Conservation (phyloP, 78 protist genomes). For the Carpediemonas membranifera region DNA sequence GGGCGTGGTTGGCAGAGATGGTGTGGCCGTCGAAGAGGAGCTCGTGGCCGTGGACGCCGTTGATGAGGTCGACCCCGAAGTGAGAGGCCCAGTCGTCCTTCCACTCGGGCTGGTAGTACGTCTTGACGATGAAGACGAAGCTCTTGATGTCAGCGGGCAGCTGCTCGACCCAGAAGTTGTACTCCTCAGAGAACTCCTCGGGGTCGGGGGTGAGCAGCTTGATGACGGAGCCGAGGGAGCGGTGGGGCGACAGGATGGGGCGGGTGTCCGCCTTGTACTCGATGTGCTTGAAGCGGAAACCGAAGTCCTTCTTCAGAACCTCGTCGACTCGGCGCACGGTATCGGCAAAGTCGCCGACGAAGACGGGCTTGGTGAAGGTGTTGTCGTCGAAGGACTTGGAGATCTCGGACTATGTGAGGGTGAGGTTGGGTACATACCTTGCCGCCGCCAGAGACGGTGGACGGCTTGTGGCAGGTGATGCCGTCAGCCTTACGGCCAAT, state of each 20-base stretch:
- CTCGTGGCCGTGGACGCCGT: constrained; percentile 12
- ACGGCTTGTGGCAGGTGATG: background rate
- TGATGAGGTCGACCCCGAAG: constrained; percentile 5
- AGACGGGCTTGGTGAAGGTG: constrained; percentile 2
- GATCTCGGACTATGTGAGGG: too few species aligned
- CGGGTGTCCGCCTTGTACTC: background rate
- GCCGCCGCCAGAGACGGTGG: constrained; percentile 23
- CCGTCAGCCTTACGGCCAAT: constrained; percentile 10
- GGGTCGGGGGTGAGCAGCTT: constrained; percentile 1
- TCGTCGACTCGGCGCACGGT: background rate
- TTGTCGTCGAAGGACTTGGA: constrained; percentile 12
- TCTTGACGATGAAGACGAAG: constrained; percentile 11
- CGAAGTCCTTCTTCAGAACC: constrained; percentile 2
- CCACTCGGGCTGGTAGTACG: background rate
- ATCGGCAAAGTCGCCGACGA: background rate
- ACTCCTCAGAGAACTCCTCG: background rate
- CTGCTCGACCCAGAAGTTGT: constrained; percentile 5
- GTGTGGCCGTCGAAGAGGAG: background rate
- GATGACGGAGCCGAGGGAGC: constrained; percentile 17
- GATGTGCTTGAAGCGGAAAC: background rate
- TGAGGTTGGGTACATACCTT: too few species aligned
- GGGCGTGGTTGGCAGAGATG: constrained; percentile 2
- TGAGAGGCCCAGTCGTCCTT: background rate
- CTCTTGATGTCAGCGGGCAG: constrained; percentile 6
- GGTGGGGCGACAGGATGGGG: background rate